Conservation (phyloP, 1,284 basidiomycete genomes). For the Leccinum fallax region DNA sequence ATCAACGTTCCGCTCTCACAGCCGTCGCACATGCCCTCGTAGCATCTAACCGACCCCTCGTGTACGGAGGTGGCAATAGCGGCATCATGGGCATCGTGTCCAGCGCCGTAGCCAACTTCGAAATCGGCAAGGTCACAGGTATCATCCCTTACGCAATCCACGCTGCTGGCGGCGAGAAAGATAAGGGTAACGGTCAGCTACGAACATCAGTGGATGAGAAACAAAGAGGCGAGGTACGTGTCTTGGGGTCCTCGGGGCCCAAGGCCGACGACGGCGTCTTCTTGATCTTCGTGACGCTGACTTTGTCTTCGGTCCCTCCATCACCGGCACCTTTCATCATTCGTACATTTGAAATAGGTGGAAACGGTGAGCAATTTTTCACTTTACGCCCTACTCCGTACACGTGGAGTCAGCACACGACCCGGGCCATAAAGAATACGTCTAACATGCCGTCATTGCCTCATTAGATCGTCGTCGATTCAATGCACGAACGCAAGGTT, state of each 20-base stretch:
- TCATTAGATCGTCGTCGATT: constrained; percentile 68
- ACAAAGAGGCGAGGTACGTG: constrained; percentile 46
- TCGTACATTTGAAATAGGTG: constrained; percentile 37
- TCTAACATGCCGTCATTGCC: constrained; percentile 4
- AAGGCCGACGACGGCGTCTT: neutral
- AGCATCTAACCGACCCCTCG: constrained; percentile 60
- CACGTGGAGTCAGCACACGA: constrained; percentile 11
- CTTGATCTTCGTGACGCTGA: constrained; percentile 11
- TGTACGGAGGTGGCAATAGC: constrained; percentile 85
- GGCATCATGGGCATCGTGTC: constrained; percentile 92
- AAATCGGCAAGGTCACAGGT: constrained; percentile 79
- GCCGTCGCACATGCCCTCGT: constrained; percentile 79
- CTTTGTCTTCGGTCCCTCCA: neutral
- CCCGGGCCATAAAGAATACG: neutral
- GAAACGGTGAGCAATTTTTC: constrained; percentile 48
- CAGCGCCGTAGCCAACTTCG: constrained; percentile 56
- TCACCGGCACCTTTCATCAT: neutral
- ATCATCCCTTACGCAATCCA: constrained; percentile 81
- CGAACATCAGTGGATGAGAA: constrained; percentile 39
- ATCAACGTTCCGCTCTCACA: constrained; percentile 28
- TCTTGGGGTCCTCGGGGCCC: constrained; percentile 1
- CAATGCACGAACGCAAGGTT: constrained; percentile 92
- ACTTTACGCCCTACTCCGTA: neutral
- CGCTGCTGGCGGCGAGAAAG: constrained; percentile 61
- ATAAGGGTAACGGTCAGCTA: constrained; percentile 41